A percentile compares a stretch with the other conserved stretches of the same genome.
Evolutionary conservation across 2,329 filamentous ascomycete species (phyloP).

Genomic region (Eutypella sp.): DNA sequence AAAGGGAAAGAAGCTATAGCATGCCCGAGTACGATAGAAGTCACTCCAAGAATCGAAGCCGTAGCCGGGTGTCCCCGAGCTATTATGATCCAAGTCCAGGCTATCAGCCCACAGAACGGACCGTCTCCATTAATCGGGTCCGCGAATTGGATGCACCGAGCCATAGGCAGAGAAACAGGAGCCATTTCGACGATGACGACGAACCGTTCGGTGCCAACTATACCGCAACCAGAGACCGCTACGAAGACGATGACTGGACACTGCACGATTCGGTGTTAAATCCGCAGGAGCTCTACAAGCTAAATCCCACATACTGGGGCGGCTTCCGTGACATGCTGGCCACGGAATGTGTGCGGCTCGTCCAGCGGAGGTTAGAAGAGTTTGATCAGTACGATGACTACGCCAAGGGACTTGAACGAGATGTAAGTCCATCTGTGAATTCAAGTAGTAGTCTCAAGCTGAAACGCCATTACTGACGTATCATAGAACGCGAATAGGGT

Average conservation of each 20-base stretch:
- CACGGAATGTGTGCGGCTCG: slow-evolving; percentile 29
- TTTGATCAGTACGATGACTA: slow-evolving; percentile 17
- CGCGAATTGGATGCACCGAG: background rate
- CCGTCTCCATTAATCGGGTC: background rate
- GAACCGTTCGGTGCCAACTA: background rate
- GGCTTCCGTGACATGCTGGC: slow-evolving; percentile 33
- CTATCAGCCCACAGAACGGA: background rate
- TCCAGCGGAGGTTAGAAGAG: slow-evolving; percentile 27
- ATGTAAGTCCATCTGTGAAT: slow-evolving; percentile 6
- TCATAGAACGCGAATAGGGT: slow-evolving; percentile 31
- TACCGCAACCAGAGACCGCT: background rate
- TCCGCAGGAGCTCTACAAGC: slow-evolving; percentile 23
- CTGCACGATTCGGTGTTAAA: slow-evolving; percentile 15
- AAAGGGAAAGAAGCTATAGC: background rate
- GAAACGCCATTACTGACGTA: background rate
- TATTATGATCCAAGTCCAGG: background rate
- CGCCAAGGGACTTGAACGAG: slow-evolving; percentile 15
- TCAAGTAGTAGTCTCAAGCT: background rate
- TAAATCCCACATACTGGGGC: slow-evolving; percentile 27
- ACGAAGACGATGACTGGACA: slow-evolving; percentile 7
- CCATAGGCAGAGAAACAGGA: background rate
- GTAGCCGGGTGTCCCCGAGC: background rate
- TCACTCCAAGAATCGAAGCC: background rate
- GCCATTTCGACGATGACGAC: background rate
- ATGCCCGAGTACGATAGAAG: background rate